Evolutionary conservation across 768 basidiomycete species (phyloP), one percentile per base, ranked within the genome.

Genomic region (Russula ochroleuca): DNA sequence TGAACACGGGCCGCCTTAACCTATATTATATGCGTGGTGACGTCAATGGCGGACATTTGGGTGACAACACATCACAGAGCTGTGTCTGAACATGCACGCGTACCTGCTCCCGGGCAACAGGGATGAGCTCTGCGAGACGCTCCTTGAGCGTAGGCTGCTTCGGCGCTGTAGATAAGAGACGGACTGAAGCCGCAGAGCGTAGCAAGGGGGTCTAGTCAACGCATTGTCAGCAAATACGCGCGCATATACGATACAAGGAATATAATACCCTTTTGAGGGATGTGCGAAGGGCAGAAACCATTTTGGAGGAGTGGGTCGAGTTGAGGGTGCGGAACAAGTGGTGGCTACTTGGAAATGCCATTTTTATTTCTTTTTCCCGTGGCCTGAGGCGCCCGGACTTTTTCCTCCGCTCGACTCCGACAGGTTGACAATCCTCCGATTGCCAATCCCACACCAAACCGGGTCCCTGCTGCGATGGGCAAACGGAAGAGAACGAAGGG

Each of bases 101-200:
- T 53, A 88, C 88, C 73, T 85, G 84, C 73, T 90, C 88, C 62
- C 87, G 83, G 73, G 96, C 88, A 66, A 81, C 80, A 63, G 96
- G 96, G 71, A 98, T 98, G 75, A 98, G 85, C 78, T 97, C 92
- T 38, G 91, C 85, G 65, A 98, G 82, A 57, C 93, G 84, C 77
- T 98, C 94, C 80, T 95, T 96, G 73, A 98, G 83, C 31, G 92
- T 85, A 64, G 83, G 80, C 49, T 83, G 83, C 75, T 87, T 89
- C 35, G 83, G 72, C 49, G 80, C 76, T 17, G 86, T 80, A n/a
- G 88, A 87, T 53, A 83, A 84, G 70, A 86, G 83, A 59, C 86
- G 81, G 68, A 79, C 79, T 38, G 81, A 78, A 41, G 79, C 76
- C 79, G 82, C 70, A 78, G 75, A 69, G 75, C 70, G 53, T 65